A percentile compares a stretch with the other conserved stretches of the same genome.
Conservation (phyloP, 768 basidiomycete species). For the Trametes elegans region DNA sequence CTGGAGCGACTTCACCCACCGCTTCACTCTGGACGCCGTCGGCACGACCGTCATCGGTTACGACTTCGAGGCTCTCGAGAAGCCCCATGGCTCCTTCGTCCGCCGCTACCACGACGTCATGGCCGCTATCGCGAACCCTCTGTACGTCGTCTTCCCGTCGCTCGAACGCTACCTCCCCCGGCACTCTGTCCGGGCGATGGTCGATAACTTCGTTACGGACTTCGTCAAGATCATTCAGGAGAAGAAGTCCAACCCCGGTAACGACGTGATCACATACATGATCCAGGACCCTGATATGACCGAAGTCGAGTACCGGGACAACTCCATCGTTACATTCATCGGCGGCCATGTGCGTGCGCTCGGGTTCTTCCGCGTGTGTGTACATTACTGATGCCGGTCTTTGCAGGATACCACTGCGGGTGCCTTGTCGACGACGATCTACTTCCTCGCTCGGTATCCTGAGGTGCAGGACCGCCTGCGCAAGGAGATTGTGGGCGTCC, state of each 20-base stretch:
- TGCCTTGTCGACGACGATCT: slow-evolving; percentile 36
- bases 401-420: slow-evolving; percentile 39
- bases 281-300: slow-evolving; percentile 18
- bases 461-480: slow-evolving; percentile 36
- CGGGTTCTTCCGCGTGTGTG: not conserved
- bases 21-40: slow-evolving; percentile 20
- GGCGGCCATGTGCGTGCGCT: slow-evolving; percentile 38
- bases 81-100: slow-evolving; percentile 13
- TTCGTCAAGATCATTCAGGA: slow-evolving; percentile 3
- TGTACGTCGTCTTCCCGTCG: slow-evolving; percentile 11
- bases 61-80: slow-evolving; percentile 18
- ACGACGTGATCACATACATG: slow-evolving; percentile 16
- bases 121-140: slow-evolving; percentile 5
- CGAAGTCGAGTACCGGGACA: slow-evolving; percentile 34
- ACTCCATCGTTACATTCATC: slow-evolving; percentile 39
- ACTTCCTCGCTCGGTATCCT: slow-evolving; percentile 37
- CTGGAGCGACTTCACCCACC: slow-evolving; percentile 26
- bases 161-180: slow-evolving; percentile 16
- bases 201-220: slow-evolving; percentile 7
- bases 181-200: not conserved
- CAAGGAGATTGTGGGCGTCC: slow-evolving; percentile 34
- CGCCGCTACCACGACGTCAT: slow-evolving; percentile 14
- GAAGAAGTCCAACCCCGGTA: slow-evolving; percentile 8
- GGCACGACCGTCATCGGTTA: slow-evolving; percentile 15
- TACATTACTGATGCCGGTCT: not conserved